These are phyloP conservation scores for Rhynchosporium agropyri DNA, from an alignment of 2,329 filamentous ascomycete genomes.

Conservation along the genomic window DNA sequence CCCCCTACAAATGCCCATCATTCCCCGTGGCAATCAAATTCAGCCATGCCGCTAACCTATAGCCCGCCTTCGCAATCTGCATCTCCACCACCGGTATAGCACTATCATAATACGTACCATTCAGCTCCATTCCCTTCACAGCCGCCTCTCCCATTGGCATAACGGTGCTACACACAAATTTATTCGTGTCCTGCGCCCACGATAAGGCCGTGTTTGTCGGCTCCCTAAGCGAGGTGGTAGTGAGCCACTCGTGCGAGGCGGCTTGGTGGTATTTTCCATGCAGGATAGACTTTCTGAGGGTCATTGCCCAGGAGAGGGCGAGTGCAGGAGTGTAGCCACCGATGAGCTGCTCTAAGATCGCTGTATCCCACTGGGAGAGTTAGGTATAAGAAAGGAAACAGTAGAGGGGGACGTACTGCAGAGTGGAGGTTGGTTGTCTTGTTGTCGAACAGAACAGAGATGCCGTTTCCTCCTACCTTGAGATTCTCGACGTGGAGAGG, in stretches of 20 bases:
- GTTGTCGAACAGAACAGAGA: slow-evolving; percentile 63
- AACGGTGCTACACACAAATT: slow-evolving; percentile 62
- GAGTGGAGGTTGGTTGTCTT: slow-evolving; percentile 65
- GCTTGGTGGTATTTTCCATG: slow-evolving; percentile 54
- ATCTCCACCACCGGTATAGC: slow-evolving; percentile 64
- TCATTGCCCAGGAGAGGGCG: slow-evolving; percentile 58
- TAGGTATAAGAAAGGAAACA: background rate
- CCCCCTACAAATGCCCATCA: background rate
- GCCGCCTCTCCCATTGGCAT: slow-evolving; percentile 63
- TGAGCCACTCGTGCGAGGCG: slow-evolving; percentile 29
- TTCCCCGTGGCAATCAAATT: slow-evolving; percentile 55
- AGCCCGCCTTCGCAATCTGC: slow-evolving; percentile 69
- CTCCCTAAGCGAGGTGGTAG: slow-evolving; percentile 27
- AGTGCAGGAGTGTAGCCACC: slow-evolving; percentile 55
- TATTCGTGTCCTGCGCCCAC: slow-evolving; percentile 68
- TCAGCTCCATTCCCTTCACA: slow-evolving; percentile 59
- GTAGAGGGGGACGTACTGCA: slow-evolving; percentile 47
- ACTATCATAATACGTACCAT: slow-evolving; percentile 62
- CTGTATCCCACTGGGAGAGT: slow-evolving; percentile 53
- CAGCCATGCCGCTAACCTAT: slow-evolving; percentile 68
- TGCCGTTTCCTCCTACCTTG: slow-evolving; percentile 67
- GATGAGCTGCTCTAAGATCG: slow-evolving; percentile 65
- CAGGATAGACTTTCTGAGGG: slow-evolving; percentile 57
- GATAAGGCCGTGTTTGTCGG: slow-evolving; percentile 48
- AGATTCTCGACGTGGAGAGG: slow-evolving; percentile 68